A percentile compares a stretch with the other conserved stretches of the same genome.
phyloP scores from a whole-genome alignment of 2,329 filamentous ascomycete genomes.

The Eutypella sp. region DNA sequence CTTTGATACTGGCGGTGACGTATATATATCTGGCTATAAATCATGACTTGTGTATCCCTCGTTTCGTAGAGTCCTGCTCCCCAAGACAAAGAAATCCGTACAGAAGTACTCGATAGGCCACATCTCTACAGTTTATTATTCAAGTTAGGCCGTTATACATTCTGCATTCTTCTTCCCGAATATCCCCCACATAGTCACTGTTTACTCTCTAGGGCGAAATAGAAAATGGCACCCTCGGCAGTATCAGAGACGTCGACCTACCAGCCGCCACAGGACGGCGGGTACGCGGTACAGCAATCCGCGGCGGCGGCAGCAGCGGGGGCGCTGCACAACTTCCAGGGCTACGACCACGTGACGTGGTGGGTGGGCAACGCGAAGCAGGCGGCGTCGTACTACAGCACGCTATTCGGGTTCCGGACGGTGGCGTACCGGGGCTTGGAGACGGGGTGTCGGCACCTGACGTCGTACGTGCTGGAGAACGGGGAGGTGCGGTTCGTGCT shows the following conservation, averaged over 20 bases:
- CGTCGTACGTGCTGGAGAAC: slow-evolving; percentile 80
- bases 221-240: slow-evolving; percentile 56
- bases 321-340: slow-evolving; percentile 59
- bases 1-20: too few relatives aligned
- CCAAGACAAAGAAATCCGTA: too few relatives aligned
- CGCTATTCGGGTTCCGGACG: slow-evolving; percentile 77
- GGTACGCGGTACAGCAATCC: slow-evolving; percentile 53
- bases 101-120: too few relatives aligned
- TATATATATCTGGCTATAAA: too few relatives aligned
- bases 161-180: too few relatives aligned
- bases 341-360: slow-evolving; percentile 93
- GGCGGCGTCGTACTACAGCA: slow-evolving; percentile 82
- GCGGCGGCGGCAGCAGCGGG: too few relatives aligned
- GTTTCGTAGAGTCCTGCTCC: too few relatives aligned
- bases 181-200: too few relatives aligned
- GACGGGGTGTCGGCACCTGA: slow-evolving; percentile 74
- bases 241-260: slow-evolving; percentile 40
- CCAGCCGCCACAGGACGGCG: slow-evolving; percentile 41
- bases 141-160: too few relatives aligned
- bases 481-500: slow-evolving; percentile 76
- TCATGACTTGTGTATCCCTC: too few relatives aligned
- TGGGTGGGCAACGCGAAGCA: slow-evolving; percentile 97
- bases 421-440: slow-evolving; percentile 85
- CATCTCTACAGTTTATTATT: too few relatives aligned
- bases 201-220: too few relatives aligned